Percentiles rank a stretch among this genome's conserved stretches.
Conservation (phyloP, 345 rosid species). For the Bruguiera gymnorhiza region DNA sequence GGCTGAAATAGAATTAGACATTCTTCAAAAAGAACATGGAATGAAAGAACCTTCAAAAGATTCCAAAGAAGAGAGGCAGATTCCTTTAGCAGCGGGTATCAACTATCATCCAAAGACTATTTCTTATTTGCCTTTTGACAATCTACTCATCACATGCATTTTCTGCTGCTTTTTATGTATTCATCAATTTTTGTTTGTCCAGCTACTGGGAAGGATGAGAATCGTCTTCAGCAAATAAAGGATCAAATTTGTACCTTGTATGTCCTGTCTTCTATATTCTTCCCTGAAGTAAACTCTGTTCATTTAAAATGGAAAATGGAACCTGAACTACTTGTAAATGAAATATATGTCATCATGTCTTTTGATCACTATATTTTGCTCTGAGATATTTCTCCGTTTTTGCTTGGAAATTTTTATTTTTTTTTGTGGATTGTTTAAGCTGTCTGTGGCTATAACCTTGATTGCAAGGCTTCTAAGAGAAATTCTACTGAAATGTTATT, state of each 20-base stretch:
- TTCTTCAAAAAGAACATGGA: slow-evolving; percentile 47
- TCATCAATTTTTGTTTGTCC: slow-evolving; percentile 21
- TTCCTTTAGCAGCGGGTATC: slow-evolving; percentile 34
- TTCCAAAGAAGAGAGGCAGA: slow-evolving; percentile 33
- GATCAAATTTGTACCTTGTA: slow-evolving; percentile 58
- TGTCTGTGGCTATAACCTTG: too few species aligned
- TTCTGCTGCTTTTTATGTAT: background rate
- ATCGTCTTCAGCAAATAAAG: slow-evolving; percentile 68
- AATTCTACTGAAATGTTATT: too few species aligned
- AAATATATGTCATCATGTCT: too few species aligned
- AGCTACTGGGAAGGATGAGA: slow-evolving; percentile 45
- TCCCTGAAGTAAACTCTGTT: background rate
- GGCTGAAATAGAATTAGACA: slow-evolving; percentile 68
- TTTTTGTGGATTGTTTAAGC: too few species aligned
- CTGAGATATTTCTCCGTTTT: too few species aligned
- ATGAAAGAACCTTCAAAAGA: slow-evolving; percentile 29
- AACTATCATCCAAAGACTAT: slow-evolving; percentile 4
- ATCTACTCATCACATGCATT: background rate
- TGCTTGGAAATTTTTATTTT: too few species aligned
- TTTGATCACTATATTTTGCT: too few species aligned
- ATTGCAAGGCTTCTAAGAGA: too few species aligned
- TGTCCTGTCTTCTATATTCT: slow-evolving; percentile 20
- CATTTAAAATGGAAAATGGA: background rate
- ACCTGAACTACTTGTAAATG: background rate
- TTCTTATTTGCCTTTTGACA: background rate